Evolutionary conservation across 148 eudicot genomes (phyloP).

Genomic region (Euryodendron excelsum): DNA sequence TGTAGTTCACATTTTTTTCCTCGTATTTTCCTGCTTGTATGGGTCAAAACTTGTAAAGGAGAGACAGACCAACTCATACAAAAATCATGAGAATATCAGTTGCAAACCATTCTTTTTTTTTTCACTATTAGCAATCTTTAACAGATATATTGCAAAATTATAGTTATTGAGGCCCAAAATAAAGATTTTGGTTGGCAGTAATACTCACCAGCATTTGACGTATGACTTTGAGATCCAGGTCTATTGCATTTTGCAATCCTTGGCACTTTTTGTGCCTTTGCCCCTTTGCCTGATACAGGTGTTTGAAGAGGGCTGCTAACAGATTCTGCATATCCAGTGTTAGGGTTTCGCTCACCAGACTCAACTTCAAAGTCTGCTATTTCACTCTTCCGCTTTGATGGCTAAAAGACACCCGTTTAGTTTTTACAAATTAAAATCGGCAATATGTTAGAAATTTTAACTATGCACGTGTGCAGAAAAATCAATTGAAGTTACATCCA

Average conservation of each 20-base stretch:
- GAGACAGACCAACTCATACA: neutral
- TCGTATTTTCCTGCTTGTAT: neutral
- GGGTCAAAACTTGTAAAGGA: neutral
- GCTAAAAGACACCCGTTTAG: constrained; percentile 37
- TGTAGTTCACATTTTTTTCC: neutral
- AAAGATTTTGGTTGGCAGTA: neutral
- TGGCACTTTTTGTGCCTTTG: constrained; percentile 58
- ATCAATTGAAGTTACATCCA: neutral
- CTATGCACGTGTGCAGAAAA: neutral
- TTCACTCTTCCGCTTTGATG: constrained; percentile 67
- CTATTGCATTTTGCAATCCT: constrained; percentile 51
- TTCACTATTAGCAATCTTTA: neutral
- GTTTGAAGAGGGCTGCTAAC: constrained; percentile 59
- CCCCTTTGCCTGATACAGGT: constrained; percentile 67
- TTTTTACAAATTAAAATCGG: constrained; percentile 13
- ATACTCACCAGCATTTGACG: constrained; percentile 60
- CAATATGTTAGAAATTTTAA: constrained; percentile 2
- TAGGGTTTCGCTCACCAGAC: constrained; percentile 40
- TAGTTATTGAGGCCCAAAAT: neutral
- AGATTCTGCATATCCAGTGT: constrained; percentile 43
- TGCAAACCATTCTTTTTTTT: neutral
- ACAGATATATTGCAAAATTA: neutral
- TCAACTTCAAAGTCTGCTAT: constrained; percentile 46
- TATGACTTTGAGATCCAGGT: constrained; percentile 59
- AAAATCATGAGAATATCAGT: neutral